Conservation (phyloP, 768 basidiomycete genomes). For the Boletus huronensis region DNA sequence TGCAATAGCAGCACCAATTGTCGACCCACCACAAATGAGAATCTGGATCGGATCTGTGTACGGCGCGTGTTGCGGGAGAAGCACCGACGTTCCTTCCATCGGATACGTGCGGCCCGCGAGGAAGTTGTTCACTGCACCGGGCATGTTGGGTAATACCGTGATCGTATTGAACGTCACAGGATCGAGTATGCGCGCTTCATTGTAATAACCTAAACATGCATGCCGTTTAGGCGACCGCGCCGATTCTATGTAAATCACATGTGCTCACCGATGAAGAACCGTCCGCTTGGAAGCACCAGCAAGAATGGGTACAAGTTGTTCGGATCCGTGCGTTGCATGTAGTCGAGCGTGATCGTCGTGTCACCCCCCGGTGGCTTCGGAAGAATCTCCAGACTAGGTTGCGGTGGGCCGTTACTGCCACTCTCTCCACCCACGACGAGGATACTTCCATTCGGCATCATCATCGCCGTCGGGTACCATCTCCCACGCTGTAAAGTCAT, state of each 20-base stretch:
- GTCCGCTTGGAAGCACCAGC: constrained; percentile 63
- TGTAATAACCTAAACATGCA: constrained; percentile 60
- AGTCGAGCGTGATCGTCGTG: constrained; percentile 60
- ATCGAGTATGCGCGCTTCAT: constrained; percentile 75
- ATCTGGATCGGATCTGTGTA: constrained; percentile 71
- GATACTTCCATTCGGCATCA: constrained; percentile 71
- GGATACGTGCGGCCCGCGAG: constrained; percentile 77
- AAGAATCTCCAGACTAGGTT: constrained; percentile 69
- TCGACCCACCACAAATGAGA: constrained; percentile 75
- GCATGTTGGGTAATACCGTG: constrained; percentile 62
- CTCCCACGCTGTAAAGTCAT: constrained; percentile 46
- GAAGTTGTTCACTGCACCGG: constrained; percentile 69
- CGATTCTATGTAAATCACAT: not conserved
- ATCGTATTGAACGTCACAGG: constrained; percentile 62
- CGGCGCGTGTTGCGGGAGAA: constrained; percentile 68
- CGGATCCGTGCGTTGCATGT: constrained; percentile 68
- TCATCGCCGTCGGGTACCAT: constrained; percentile 72
- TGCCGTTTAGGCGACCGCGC: not conserved
- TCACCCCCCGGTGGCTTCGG: constrained; percentile 65
- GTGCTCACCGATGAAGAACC: constrained; percentile 63
- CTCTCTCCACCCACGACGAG: constrained; percentile 73
- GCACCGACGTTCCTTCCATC: constrained; percentile 64
- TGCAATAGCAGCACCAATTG: constrained; percentile 46
- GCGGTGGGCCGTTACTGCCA: constrained; percentile 64
- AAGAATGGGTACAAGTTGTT: constrained; percentile 81